These are phyloP conservation scores for Aspergillus bertholletiae DNA, from an alignment of 495 filamentous ascomycete genomes.

Conservation along the genomic window DNA sequence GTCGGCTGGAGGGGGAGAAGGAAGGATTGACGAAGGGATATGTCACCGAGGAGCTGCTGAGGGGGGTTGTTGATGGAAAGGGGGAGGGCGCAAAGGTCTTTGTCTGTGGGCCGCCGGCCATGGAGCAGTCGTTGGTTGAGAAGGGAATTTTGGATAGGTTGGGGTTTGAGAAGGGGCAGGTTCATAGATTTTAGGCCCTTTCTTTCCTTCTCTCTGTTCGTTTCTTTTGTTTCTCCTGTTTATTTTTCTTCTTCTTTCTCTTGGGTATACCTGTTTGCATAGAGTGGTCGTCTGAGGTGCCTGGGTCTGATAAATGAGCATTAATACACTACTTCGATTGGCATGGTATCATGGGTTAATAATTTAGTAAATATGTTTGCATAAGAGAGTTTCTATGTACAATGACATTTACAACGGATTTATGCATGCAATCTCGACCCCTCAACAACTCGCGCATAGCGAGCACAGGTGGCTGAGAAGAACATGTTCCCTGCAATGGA, in stretches of 20 bases:
- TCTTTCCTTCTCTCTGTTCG: neutral
- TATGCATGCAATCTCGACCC: slow-evolving; percentile 3
- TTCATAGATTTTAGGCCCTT: slow-evolving; percentile 48
- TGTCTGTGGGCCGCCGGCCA: slow-evolving; percentile 61
- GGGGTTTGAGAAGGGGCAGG: slow-evolving; percentile 52
- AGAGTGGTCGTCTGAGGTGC: neutral
- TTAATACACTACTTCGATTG: no score
- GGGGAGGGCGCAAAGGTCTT: slow-evolving; percentile 55
- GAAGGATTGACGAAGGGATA: slow-evolving; percentile 47
- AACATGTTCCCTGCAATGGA: slow-evolving; percentile 14
- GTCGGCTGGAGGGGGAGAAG: slow-evolving; percentile 32
- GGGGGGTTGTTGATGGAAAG: slow-evolving; percentile 39
- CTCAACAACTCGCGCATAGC: slow-evolving; percentile 14
- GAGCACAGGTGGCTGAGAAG: slow-evolving; percentile 13
- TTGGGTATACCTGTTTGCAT: neutral
- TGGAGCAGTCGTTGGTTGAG: slow-evolving; percentile 57
- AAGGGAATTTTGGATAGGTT: slow-evolving; percentile 46
- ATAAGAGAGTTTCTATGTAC: no score
- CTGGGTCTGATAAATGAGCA: neutral
- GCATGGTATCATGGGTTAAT: no score
- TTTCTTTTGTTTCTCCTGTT: neutral
- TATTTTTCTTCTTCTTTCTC: no score
- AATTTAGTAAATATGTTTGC: no score
- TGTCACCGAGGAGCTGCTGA: slow-evolving; percentile 53
- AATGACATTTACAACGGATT: no score